phyloP scores from a whole-genome alignment of 495 filamentous ascomycete genomes.

The Penicillium riverlandense region DNA sequence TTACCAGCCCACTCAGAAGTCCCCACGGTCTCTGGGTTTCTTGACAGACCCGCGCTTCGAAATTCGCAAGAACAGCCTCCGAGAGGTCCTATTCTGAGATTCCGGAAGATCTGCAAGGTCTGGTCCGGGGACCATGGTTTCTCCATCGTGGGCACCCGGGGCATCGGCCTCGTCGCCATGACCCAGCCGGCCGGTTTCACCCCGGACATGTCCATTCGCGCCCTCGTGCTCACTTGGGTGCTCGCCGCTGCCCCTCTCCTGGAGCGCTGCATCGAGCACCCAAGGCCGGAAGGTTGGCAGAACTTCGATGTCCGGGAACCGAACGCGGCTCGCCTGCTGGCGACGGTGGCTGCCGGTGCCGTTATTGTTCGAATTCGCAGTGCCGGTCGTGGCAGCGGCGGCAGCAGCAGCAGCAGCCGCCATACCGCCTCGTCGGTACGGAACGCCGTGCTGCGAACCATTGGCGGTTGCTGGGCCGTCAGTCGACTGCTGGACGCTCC shows the following conservation, averaged over 20 bases:
- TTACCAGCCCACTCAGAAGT: too few species aligned
- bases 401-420: too few species aligned
- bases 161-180: too few species aligned
- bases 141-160: background rate
- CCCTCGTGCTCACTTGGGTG: background rate
- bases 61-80: background rate
- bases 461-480: background rate
- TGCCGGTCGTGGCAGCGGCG: background rate
- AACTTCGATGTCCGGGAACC: slow-evolving; percentile 63
- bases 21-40: slow-evolving; percentile 2
- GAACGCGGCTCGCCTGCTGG: slow-evolving; percentile 1
- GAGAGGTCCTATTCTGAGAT: too few species aligned
- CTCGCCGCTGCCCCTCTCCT: background rate
- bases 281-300: slow-evolving; percentile 45
- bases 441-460: too few species aligned
- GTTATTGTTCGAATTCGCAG: background rate
- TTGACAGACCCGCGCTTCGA: background rate
- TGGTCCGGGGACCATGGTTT: too few species aligned
- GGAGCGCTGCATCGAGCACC: slow-evolving; percentile 9
- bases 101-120: too few species aligned
- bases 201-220: background rate
- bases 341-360: background rate
- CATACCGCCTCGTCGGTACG: too few species aligned
- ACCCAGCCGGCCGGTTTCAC: too few species aligned
- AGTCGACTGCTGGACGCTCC: slow-evolving; percentile 1